A percentile compares a stretch with the other conserved stretches of the same genome.
These are phyloP conservation scores for Cystobasidium sp. DNA, from an alignment of 1,284 basidiomycete genomes.

Conservation along the genomic window DNA sequence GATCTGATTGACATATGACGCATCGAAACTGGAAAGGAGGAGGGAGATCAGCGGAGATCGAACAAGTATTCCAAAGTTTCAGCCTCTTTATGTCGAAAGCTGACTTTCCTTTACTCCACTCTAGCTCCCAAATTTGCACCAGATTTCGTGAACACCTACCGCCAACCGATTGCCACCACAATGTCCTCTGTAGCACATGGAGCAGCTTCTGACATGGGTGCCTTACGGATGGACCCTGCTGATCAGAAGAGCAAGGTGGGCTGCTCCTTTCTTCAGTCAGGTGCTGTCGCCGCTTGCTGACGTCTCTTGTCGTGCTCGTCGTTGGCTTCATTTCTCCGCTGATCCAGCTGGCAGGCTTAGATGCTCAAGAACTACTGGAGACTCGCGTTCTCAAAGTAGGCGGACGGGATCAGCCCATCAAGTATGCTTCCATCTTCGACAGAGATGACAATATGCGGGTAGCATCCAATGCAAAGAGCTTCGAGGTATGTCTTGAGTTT, in stretches of 20 bases:
- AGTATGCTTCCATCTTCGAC: slow-evolving; percentile 40
- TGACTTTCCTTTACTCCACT: background rate
- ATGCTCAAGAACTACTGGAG: slow-evolving; percentile 35
- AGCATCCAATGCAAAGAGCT: slow-evolving; percentile 32
- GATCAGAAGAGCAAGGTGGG: slow-evolving; percentile 39
- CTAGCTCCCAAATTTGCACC: background rate
- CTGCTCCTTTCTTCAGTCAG: background rate
- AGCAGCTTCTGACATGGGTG: slow-evolving; percentile 25
- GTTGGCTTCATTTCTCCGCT: background rate
- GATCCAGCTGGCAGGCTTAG: slow-evolving; percentile 30
- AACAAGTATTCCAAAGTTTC: background rate
- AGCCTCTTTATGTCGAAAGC: background rate
- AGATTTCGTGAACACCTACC: background rate
- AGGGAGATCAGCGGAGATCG: background rate
- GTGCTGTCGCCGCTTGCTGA: background rate
- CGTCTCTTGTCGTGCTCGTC: background rate
- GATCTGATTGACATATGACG: slow-evolving; percentile 3
- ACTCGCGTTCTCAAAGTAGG: slow-evolving; percentile 20
- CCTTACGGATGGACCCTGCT: slow-evolving; percentile 12
- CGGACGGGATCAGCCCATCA: slow-evolving; percentile 30
- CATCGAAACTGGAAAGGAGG: background rate
- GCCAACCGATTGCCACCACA: background rate
- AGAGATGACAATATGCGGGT: slow-evolving; percentile 41
- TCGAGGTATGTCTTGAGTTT: slow-evolving; percentile 25
- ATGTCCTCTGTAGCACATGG: slow-evolving; percentile 29